Evolutionary conservation across 305 asterid species (phyloP).

Genomic region (Fraxinus dipetala): DNA sequence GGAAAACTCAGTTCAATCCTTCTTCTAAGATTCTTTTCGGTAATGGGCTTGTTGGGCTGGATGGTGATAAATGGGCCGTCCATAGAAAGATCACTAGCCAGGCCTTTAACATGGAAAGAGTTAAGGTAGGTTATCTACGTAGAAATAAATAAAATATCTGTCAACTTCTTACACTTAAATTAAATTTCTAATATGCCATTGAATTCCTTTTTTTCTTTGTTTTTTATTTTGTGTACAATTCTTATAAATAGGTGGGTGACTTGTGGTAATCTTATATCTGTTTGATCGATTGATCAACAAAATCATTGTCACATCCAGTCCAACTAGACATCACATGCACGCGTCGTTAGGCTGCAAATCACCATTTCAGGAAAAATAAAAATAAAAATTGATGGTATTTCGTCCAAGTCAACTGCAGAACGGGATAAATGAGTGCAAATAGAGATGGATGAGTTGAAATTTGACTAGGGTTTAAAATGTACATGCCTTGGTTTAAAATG

Average conservation of each 20-base stretch:
- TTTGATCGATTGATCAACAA: too few species aligned
- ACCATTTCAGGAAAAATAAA: neutral
- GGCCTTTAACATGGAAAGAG: slow-evolving; percentile 46
- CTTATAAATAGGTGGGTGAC: neutral
- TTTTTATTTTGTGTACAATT: neutral
- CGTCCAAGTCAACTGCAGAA: neutral
- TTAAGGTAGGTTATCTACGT: slow-evolving; percentile 27
- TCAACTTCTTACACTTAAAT: neutral
- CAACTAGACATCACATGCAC: neutral
- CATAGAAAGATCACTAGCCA: slow-evolving; percentile 40
- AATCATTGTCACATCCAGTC: neutral
- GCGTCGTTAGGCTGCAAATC: neutral
- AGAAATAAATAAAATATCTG: neutral
- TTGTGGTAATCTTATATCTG: neutral
- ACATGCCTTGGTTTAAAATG: neutral
- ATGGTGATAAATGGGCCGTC: slow-evolving; percentile 33
- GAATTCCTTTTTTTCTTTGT: too few species aligned
- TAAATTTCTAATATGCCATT: too few species aligned
- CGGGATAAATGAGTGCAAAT: neutral
- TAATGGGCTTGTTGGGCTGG: slow-evolving; percentile 27
- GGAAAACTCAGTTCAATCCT: slow-evolving; percentile 27
- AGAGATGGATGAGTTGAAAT: neutral
- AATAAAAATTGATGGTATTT: neutral
- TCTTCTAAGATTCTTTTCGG: slow-evolving; percentile 31
- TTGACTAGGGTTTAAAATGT: neutral